Evolutionary conservation across 768 basidiomycete genomes (phyloP).

Genomic region (Lactarius hatsudake): DNA sequence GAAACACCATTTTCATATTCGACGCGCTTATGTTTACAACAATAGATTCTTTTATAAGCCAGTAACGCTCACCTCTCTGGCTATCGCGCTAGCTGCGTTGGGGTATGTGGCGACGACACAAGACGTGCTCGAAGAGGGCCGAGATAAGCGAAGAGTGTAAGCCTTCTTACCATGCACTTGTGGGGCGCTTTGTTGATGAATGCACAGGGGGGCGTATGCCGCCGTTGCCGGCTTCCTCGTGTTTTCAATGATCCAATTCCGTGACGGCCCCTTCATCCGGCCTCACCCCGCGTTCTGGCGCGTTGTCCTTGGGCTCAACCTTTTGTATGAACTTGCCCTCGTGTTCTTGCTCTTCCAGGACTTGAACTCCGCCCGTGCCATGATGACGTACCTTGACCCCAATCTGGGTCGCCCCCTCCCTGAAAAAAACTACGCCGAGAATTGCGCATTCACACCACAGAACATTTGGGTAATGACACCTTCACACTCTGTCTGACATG

Average conservation of each 20-base stretch:
- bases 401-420: conserved; percentile 67
- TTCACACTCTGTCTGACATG: conserved; percentile 7
- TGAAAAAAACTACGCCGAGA: conserved; percentile 85
- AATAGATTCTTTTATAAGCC: conserved; percentile 84
- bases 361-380: conserved; percentile 65
- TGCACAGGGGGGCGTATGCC: conserved; percentile 69
- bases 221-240: conserved; percentile 68
- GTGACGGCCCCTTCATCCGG: conserved; percentile 85
- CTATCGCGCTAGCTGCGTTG: conserved; percentile 60
- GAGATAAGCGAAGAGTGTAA: conserved; percentile 78
- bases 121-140: conserved; percentile 80
- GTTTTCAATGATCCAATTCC: conserved; percentile 86
- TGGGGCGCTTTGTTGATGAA: conserved; percentile 6
- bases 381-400: conserved; percentile 80
- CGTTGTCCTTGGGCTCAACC: conserved; percentile 71
- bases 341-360: conserved; percentile 89
- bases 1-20: conserved; percentile 25
- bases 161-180: conserved; percentile 31
- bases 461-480: conserved; percentile 61
- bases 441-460: conserved; percentile 60
- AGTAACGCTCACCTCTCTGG: conserved; percentile 71
- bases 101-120: conserved; percentile 82
- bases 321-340: conserved; percentile 77
- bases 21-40: conserved; percentile 13
- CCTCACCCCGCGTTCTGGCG: conserved; percentile 90